Conservation (phyloP, 2,329 filamentous ascomycete species). For the Domatiomyces catenatus region DNA sequence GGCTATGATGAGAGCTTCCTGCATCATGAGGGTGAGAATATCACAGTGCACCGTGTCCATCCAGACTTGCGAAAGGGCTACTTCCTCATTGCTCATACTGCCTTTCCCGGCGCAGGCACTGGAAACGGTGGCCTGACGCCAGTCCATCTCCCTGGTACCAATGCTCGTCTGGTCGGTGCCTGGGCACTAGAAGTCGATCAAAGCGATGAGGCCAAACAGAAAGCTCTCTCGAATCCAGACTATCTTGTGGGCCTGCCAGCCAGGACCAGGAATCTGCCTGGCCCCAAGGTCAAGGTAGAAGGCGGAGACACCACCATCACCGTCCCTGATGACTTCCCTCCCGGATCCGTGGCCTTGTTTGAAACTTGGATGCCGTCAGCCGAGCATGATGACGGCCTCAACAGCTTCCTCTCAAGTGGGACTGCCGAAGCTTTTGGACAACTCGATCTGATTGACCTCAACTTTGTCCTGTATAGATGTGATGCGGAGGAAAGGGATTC, state of each 20-base stretch:
- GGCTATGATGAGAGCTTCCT: constrained; percentile 92
- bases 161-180: constrained; percentile 69
- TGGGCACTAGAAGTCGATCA: constrained; percentile 85
- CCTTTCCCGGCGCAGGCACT: constrained; percentile 78
- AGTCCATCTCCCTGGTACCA: constrained; percentile 68
- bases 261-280: constrained; percentile 57
- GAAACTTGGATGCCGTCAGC: constrained; percentile 89
- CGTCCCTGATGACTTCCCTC: constrained; percentile 69
- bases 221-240: constrained; percentile 52
- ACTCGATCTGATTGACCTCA: constrained; percentile 66
- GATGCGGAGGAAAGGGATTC: constrained; percentile 75
- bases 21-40: constrained; percentile 89
- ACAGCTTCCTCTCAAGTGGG: constrained; percentile 71
- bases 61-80: constrained; percentile 84
- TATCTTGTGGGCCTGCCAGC: constrained; percentile 72
- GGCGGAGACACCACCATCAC: constrained; percentile 63
- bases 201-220: constrained; percentile 51
- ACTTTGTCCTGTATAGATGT: constrained; percentile 80
- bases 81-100: constrained; percentile 90
- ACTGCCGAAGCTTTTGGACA: constrained; percentile 63
- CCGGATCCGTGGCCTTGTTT: constrained; percentile 86
- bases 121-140: constrained; percentile 67
- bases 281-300: constrained; percentile 56
- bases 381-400: constrained; percentile 68
- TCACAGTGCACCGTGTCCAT: constrained; percentile 90